Conservation (phyloP, 2,329 filamentous ascomycete species). For the Exserohilum rostratum region DNA sequence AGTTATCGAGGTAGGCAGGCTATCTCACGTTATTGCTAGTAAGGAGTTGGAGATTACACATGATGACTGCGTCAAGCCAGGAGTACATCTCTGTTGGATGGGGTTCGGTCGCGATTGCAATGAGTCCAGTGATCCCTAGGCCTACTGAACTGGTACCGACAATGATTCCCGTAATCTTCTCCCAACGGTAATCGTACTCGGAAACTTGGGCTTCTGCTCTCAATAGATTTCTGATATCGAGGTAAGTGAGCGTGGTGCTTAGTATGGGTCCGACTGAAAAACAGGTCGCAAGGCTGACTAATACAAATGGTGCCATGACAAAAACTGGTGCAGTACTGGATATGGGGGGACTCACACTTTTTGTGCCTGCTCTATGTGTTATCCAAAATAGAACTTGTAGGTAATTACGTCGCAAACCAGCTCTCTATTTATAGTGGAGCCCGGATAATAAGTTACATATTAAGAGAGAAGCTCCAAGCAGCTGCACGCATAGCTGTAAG, state of each 20-base stretch:
- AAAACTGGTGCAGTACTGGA: slow-evolving; percentile 5
- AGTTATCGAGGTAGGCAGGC: not conserved
- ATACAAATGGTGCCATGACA: slow-evolving; percentile 7
- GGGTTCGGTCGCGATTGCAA: slow-evolving; percentile 9
- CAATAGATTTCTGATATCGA: slow-evolving; percentile 3
- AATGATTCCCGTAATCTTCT: slow-evolving; percentile 4
- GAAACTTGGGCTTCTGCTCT: not conserved
- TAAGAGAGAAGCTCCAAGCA: not conserved
- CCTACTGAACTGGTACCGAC: not conserved
- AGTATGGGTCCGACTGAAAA: slow-evolving; percentile 7
- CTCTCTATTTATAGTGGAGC: not conserved
- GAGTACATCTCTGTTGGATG: slow-evolving; percentile 6
- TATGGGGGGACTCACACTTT: slow-evolving; percentile 9
- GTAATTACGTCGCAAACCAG: not conserved
- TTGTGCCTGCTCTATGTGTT: slow-evolving; percentile 8
- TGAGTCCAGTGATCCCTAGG: not conserved
- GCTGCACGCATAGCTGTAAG: not conserved
- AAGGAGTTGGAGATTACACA: slow-evolving; percentile 13
- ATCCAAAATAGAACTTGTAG: no score
- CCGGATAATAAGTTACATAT: not conserved
- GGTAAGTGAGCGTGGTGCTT: slow-evolving; percentile 7
- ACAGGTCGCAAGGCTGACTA: slow-evolving; percentile 6
- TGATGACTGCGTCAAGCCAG: slow-evolving; percentile 11
- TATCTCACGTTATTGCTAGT: slow-evolving; percentile 3
- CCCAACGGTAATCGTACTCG: slow-evolving; percentile 6